Conservation (phyloP, 768 basidiomycete genomes). For the Tylopilus sp. region DNA sequence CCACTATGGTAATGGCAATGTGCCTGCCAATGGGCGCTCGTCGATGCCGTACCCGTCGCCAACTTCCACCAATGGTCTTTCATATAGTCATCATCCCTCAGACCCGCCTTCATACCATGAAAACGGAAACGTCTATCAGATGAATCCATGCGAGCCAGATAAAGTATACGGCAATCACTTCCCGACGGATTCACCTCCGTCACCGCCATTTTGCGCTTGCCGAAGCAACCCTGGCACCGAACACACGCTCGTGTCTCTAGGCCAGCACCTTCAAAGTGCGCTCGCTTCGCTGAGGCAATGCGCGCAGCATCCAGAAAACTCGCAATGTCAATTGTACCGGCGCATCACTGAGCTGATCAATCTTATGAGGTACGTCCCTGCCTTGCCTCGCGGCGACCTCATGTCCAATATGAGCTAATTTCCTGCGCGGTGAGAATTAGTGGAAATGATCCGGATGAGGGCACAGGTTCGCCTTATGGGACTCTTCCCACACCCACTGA, state of each 20-base stretch:
- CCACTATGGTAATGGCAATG: conserved; percentile 30
- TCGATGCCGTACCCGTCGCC: conserved; percentile 35
- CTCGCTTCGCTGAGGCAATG: conserved; percentile 58
- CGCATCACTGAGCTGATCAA: conserved; percentile 59
- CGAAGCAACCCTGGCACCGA: conserved; percentile 58
- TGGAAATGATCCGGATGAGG: conserved; percentile 50
- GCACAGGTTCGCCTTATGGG: conserved; percentile 49
- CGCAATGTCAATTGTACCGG: conserved; percentile 53
- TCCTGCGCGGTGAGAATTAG: conserved; percentile 35
- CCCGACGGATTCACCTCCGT: conserved; percentile 28
- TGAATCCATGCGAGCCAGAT: conserved; percentile 34
- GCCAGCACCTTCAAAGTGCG: conserved; percentile 60
- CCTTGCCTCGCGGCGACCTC: conserved; percentile 33
- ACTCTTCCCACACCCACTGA: conserved; percentile 57
- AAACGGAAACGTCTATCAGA: conserved; percentile 36
- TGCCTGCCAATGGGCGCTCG: conserved; percentile 25
- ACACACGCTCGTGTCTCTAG: conserved; percentile 57
- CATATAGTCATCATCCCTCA: conserved; percentile 32
- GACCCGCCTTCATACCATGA: conserved; percentile 33
- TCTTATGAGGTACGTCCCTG: conserved; percentile 59
- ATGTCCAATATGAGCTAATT: conserved; percentile 33
- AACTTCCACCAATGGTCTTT: conserved; percentile 32
- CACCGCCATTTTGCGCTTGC: conserved; percentile 54
- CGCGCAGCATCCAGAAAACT: conserved; percentile 51
- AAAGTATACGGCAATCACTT: conserved; percentile 34